These are phyloP conservation scores for Cyclotella sp. DNA, from an alignment of 108 stramenopile species.

Conservation along the genomic window DNA sequence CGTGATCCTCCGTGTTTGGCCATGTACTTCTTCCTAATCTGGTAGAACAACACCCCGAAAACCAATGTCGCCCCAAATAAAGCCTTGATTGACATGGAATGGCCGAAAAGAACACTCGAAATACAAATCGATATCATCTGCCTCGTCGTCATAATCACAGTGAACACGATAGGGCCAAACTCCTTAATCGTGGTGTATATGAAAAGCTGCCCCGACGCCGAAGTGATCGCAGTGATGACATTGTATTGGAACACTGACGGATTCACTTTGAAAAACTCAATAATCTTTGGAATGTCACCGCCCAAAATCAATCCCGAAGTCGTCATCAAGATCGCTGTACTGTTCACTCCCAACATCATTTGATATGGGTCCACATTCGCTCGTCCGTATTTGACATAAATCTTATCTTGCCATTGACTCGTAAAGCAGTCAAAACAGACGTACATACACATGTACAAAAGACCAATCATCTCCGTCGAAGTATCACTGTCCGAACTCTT, in stretches of 20 bases:
- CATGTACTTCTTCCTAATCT: slow-evolving; percentile 84
- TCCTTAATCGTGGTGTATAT: slow-evolving; percentile 91
- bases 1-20: slow-evolving; percentile 48
- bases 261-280: slow-evolving; percentile 91
- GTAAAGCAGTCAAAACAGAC: slow-evolving; percentile 98
- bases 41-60: slow-evolving; percentile 94
- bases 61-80: slow-evolving; percentile 89
- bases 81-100: slow-evolving; percentile 76
- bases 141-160: slow-evolving; percentile 97
- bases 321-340: slow-evolving; percentile 93
- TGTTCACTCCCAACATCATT: slow-evolving; percentile 99
- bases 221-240: slow-evolving; percentile 94
- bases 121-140: slow-evolving; percentile 96
- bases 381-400: slow-evolving; percentile 93
- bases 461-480: slow-evolving; percentile 83
- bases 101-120: slow-evolving; percentile 91
- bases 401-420: slow-evolving; percentile 97
- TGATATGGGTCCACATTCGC: slow-evolving; percentile 93
- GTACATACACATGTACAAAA: slow-evolving; percentile 93
- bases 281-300: slow-evolving; percentile 91
- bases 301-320: slow-evolving; percentile 86
- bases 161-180: slow-evolving; percentile 91
- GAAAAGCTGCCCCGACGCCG: slow-evolving; percentile 94
- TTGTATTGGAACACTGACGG: slow-evolving; percentile 89
- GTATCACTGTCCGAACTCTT: slow-evolving; percentile 64